A percentile compares a stretch with the other conserved stretches of the same genome.
These are phyloP conservation scores for Colletotrichum sojae DNA, from an alignment of 2,329 filamentous ascomycete species.

Conservation along the genomic window DNA sequence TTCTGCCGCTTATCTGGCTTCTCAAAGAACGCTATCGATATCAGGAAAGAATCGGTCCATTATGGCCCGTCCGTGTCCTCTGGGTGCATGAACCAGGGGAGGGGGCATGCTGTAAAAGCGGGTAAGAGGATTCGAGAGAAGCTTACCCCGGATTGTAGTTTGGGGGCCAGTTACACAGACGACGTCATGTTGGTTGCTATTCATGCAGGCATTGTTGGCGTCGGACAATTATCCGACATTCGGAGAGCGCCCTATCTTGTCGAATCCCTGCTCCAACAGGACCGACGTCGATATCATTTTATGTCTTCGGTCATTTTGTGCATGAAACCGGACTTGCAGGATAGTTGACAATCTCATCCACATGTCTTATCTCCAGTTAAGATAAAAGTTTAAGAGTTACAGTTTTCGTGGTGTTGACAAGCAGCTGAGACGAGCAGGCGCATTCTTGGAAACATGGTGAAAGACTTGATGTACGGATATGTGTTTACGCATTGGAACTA, in stretches of 20 bases:
- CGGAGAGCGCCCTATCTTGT: background rate
- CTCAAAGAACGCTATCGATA: background rate
- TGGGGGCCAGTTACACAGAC: background rate
- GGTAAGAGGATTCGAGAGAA: background rate
- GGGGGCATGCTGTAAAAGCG: background rate
- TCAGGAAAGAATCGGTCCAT: background rate
- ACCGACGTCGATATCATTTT: background rate
- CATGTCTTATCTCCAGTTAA: too few relatives aligned
- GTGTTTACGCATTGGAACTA: background rate
- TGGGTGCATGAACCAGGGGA: background rate
- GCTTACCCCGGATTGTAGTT: background rate
- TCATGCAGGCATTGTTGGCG: background rate
- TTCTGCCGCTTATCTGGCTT: background rate
- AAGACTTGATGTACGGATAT: background rate
- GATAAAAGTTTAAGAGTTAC: too few relatives aligned
- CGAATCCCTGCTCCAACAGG: background rate
- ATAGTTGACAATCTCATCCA: fast-evolving
- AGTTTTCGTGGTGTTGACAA: background rate
- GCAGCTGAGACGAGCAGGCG: background rate
- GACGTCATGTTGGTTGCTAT: background rate
- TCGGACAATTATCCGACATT: background rate
- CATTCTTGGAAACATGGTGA: background rate
- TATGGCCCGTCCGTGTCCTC: background rate
- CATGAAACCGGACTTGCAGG: too few relatives aligned
- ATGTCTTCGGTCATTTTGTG: too few relatives aligned